phyloP scores from a whole-genome alignment of 768 basidiomycete species.

The Tricholoma sp. region DNA sequence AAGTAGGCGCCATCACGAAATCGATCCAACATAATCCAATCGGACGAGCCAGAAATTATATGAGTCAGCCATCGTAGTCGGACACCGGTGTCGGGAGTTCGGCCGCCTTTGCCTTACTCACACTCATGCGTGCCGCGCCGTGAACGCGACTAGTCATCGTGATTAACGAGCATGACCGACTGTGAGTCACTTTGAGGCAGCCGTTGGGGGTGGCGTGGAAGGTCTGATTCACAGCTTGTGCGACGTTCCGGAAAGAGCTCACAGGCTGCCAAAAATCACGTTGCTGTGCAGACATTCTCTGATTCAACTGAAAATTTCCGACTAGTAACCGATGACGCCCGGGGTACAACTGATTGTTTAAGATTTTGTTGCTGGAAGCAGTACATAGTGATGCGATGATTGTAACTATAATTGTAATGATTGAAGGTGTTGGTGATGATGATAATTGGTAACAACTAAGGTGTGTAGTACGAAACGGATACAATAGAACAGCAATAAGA shows the following conservation, averaged over 20 bases:
- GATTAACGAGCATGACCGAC: not conserved
- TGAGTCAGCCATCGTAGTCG: no score
- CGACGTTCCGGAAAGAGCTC: not conserved
- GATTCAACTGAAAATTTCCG: not conserved
- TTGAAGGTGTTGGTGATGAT: not conserved
- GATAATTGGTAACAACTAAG: not conserved
- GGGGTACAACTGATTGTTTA: not conserved
- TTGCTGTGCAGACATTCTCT: not conserved
- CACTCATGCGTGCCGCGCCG: no score
- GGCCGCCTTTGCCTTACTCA: no score
- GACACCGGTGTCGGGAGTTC: no score
- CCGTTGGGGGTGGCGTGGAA: not conserved
- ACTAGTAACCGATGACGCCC: not conserved
- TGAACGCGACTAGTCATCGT: not conserved
- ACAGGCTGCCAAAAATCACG: not conserved
- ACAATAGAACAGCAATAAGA: not conserved
- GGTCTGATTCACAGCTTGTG: not conserved
- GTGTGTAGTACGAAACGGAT: not conserved
- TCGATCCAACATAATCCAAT: no score
- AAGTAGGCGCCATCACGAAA: no score
- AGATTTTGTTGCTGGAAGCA: not conserved
- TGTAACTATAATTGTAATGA: not conserved
- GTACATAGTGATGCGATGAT: not conserved
- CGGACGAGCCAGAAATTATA: no score
- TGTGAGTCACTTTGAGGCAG: not conserved